A percentile compares a stretch with the other conserved stretches of the same genome.
Conservation (phyloP, 2,329 filamentous ascomycete species). For the Beauveria australis region DNA sequence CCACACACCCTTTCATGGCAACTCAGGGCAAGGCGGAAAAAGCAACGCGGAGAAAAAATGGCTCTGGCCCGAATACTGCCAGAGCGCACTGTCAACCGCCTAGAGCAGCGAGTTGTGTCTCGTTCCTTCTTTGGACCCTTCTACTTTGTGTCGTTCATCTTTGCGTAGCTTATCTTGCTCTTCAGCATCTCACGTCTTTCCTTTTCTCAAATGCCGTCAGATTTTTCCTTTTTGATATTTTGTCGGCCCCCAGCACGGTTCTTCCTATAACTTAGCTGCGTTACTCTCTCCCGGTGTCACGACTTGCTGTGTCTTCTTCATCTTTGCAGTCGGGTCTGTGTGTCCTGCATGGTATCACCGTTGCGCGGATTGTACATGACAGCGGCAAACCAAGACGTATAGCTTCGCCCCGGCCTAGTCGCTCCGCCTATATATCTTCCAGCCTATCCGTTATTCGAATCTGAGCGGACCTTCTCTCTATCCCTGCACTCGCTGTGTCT, state of each 20-base stretch:
- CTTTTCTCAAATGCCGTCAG: conserved; percentile 4
- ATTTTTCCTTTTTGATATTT: not conserved
- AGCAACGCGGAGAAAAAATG: conserved; percentile 10
- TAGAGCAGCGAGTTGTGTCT: not conserved
- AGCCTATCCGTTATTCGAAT: not conserved
- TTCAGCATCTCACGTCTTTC: not conserved
- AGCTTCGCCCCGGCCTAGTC: conserved; percentile 1
- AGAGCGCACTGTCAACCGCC: not conserved
- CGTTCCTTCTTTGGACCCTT: conserved; percentile 8
- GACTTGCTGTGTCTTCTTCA: not conserved
- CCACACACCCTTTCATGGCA: conserved; percentile 9
- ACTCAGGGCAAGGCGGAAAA: conserved; percentile 10
- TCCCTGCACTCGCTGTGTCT: not conserved
- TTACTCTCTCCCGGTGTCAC: not conserved
- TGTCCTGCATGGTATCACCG: conserved; percentile 9
- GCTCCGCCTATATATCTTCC: conserved; percentile 7
- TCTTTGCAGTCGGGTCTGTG: conserved; percentile 8
- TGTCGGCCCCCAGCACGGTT: not conserved
- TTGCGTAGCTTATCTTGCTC: not conserved
- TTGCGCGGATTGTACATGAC: conserved; percentile 10
- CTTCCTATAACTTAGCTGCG: not conserved
- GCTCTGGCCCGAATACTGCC: not conserved
- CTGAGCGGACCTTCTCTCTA: not conserved
- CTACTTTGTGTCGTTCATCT: not conserved
- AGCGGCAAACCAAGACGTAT: conserved; percentile 11